These are phyloP conservation scores for Colletotrichum liriopes DNA, from an alignment of 2,329 filamentous ascomycete species.

Conservation along the genomic window DNA sequence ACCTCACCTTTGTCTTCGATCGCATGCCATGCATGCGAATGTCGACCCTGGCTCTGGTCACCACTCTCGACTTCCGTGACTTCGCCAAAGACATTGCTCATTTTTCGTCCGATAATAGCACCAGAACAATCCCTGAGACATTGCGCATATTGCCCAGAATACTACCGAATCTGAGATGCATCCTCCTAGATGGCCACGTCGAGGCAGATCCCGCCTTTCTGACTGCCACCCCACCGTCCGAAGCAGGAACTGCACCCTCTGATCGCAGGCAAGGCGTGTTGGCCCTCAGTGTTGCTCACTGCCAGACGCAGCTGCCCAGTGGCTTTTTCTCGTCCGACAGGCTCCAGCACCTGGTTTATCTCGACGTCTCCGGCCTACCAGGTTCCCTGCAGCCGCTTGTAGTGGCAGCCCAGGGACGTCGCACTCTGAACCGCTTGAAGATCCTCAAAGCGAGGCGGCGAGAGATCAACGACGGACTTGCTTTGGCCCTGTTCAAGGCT, in stretches of 20 bases:
- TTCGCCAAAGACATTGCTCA: constrained; percentile 59
- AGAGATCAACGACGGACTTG: constrained; percentile 61
- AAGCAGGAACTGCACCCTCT: constrained; percentile 5
- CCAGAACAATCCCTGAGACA: constrained; percentile 55
- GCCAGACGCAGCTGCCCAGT: constrained; percentile 56
- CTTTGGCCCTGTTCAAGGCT: constrained; percentile 52
- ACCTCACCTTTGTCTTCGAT: constrained; percentile 61
- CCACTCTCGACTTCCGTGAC: constrained; percentile 63
- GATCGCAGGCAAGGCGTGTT: constrained; percentile 47
- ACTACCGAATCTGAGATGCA: constrained; percentile 62
- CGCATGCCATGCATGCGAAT: constrained; percentile 54
- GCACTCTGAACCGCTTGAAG: constrained; percentile 62
- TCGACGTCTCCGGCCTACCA: constrained; percentile 67
- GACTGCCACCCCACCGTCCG: constrained; percentile 43
- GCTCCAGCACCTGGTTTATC: constrained; percentile 62
- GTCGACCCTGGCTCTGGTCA: constrained; percentile 61
- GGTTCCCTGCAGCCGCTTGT: constrained; percentile 60
- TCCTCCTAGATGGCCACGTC: constrained; percentile 65
- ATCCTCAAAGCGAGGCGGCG: constrained; percentile 67
- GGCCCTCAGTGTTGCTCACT: constrained; percentile 63
- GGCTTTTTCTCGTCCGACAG: constrained; percentile 57
- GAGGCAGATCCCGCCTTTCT: constrained; percentile 61
- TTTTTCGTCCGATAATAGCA: constrained; percentile 58
- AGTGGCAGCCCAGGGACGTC: constrained; percentile 51
- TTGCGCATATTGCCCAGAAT: constrained; percentile 56